Evolutionary conservation across 2,329 filamentous ascomycete genomes (phyloP).

Genomic region (Chrysoporthe cubensis): DNA sequence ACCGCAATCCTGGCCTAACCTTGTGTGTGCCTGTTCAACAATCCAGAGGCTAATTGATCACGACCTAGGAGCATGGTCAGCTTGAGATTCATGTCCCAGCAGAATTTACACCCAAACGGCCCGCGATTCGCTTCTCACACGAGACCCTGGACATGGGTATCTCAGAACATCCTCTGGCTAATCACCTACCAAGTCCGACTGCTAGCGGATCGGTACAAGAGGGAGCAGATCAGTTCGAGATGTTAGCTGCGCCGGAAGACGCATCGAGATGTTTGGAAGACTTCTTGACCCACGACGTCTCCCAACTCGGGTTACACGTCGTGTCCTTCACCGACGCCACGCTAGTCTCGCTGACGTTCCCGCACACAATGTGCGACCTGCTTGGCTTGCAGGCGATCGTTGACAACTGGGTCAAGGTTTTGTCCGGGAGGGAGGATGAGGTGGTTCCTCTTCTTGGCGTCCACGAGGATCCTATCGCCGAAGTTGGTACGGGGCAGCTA

Average conservation of each 20-base stretch:
- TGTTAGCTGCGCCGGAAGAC: conserved; percentile 33
- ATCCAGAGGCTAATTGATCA: not conserved
- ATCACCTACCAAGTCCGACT: conserved; percentile 40
- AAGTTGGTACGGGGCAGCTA: conserved; percentile 28
- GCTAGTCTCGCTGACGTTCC: conserved; percentile 49
- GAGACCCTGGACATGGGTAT: conserved; percentile 41
- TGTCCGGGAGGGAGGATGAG: conserved; percentile 47
- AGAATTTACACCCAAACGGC: conserved; percentile 38
- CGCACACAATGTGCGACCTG: conserved; percentile 53
- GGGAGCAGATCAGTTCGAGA: conserved; percentile 34
- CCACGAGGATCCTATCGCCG: conserved; percentile 42
- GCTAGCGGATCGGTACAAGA: conserved; percentile 36
- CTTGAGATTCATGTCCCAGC: conserved; percentile 41
- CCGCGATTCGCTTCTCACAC: conserved; percentile 47
- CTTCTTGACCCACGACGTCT: conserved; percentile 46
- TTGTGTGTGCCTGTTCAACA: not conserved
- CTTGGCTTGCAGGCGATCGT: conserved; percentile 48
- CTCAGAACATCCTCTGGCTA: conserved; percentile 46
- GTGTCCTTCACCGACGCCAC: conserved; percentile 55
- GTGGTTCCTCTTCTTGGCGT: conserved; percentile 43
- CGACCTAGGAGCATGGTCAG: conserved; percentile 30
- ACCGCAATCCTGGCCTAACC: not conserved
- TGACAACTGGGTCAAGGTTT: conserved; percentile 49
- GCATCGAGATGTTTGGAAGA: conserved; percentile 42
- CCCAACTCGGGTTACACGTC: conserved; percentile 52